Conservation (phyloP, 352 stramenopile genomes). For the Blastocystis sp. region DNA sequence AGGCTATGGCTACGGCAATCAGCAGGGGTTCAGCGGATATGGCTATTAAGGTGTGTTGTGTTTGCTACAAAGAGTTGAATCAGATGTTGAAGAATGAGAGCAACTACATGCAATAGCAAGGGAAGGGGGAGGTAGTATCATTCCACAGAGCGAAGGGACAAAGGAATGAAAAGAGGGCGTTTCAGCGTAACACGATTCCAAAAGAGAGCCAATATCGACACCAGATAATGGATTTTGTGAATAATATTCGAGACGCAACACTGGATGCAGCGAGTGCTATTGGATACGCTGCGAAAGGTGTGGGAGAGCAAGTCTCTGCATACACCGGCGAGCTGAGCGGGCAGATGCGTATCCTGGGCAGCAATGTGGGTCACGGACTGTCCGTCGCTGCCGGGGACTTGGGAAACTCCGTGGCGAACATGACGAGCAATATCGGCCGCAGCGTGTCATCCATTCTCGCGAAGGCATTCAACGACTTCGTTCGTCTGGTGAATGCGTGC, state of each 20-base stretch:
- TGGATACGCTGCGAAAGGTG: slow-evolving; percentile 55
- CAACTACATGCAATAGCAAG: no score
- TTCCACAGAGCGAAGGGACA: no score
- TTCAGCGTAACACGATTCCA: no score
- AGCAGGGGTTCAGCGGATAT: slow-evolving; percentile 61
- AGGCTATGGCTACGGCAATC: slow-evolving; percentile 52
- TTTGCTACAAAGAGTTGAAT: not conserved
- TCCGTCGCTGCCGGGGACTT: slow-evolving; percentile 61
- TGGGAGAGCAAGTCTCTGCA: slow-evolving; percentile 43
- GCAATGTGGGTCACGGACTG: slow-evolving; percentile 49
- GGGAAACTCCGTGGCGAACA: slow-evolving; percentile 39
- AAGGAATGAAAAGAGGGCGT: no score
- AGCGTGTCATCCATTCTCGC: slow-evolving; percentile 61
- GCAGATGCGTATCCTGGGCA: slow-evolving; percentile 58
- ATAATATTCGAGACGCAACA: slow-evolving; percentile 62
- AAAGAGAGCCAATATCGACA: no score
- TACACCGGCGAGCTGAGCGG: slow-evolving; percentile 52
- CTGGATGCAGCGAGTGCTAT: slow-evolving; percentile 60
- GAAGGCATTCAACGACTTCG: slow-evolving; percentile 68
- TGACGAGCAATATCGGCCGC: slow-evolving; percentile 43
- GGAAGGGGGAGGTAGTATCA: no score
- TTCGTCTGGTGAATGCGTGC: slow-evolving; percentile 51
- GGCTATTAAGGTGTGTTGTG: slow-evolving; percentile 45
- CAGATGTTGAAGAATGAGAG: no score
- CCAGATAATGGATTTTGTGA: slow-evolving; percentile 59